Base-by-base conservation (phyloP, 2,329 filamentous ascomycete species). In the Pestalotiopsis sp. region DNA sequence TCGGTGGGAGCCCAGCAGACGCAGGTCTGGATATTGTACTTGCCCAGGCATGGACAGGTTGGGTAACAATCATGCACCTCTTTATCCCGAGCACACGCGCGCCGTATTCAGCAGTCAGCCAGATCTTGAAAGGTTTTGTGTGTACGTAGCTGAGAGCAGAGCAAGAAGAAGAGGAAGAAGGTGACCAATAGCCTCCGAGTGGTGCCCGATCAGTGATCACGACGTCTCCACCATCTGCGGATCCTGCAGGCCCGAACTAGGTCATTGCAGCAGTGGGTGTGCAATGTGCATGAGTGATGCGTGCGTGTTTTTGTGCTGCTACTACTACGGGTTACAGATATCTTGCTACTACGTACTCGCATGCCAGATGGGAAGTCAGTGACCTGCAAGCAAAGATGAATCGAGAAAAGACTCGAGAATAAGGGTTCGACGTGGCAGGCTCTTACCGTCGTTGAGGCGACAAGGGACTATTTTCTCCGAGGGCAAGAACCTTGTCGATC, bases 391-490 rank as follows among this genome's bases (percentile, higher is more conserved):
- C 59, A n/a, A 63, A 13, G 57, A 67, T 63, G 58, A 59, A 67
- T 66, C 27, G 23, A 41, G 66, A 58, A 62, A 59, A 41, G 27
- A 27, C 57, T 59, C 64, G 70, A 72, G 65, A 71, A 70, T 71
- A 75, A 67, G 69, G 71, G 70, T 68, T 62, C 71, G 73, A 77
- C 76, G 76, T 77, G 76, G 76, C 76, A 74, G 69, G 23, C 60
- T 67, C 64, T 72, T 36, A 36, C 72, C 61, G 66, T 69, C 71
- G 70, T 64, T 68, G 59, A 25, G 56, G 25, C 20, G 23, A 25
- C 14, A 59, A 56, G 38, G 66, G 39, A 36, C 31, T 36, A 36
- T 36, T 36, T 36, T 36, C 31, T 36, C 31, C 31, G 31, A 36
- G 31, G 31, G 31, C 31, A 36, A 36, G 31, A 36, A 36, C 31